Evolutionary conservation across 2,329 filamentous ascomycete genomes (phyloP), one percentile per base, ranked within the genome.

Genomic region (Leptographium galeiforme): DNA sequence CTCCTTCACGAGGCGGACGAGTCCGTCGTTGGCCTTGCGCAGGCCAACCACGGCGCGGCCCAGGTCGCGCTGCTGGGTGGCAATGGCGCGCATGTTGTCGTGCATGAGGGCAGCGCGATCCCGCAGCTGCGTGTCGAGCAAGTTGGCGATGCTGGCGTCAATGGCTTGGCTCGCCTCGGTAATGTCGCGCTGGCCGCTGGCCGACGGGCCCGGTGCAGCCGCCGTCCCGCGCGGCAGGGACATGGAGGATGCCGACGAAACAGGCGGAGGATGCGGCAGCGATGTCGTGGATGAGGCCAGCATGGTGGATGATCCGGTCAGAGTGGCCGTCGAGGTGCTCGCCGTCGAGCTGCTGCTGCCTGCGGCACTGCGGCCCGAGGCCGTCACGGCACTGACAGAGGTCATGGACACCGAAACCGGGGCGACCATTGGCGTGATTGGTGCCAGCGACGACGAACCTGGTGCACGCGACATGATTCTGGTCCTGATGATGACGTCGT

Each of bases 31-130:
- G 64, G 89, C 83, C 59, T 75, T 75, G 49, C 76, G 70, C 64
- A 89, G 67, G 2, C 66, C 75, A 1, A 72, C 76, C 7, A 82
- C 81, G 56, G 81, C 80, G 55, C 74, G 76, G 51, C 67, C 69
- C 39, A 89, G 72, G 57, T 84, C 81, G 51, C 74, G 72, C 67
- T 87, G 82, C 70, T 91, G 87, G 63, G 72, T 75, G 41, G 73
- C 71, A 50, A 91, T 79, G 18, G 78, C 79, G 18, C 74, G 69
- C 19, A 79, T 76, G 68, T 89, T 89, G 53, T 72, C 67, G 70
- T 91, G 86, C 51, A 93, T 73, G 58, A 82, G 77, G 16, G 73
- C 67, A 16, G 86, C 87, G 57, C 86, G 84, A 54, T 77, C 76
- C 59, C 80, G 77, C 50, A 90, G 77, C 62, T 85, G 77, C 47